Percentiles rank a stretch among this genome's conserved stretches.
phyloP scores from a whole-genome alignment of 2,329 filamentous ascomycete species.

The Aureobasidium sp. region DNA sequence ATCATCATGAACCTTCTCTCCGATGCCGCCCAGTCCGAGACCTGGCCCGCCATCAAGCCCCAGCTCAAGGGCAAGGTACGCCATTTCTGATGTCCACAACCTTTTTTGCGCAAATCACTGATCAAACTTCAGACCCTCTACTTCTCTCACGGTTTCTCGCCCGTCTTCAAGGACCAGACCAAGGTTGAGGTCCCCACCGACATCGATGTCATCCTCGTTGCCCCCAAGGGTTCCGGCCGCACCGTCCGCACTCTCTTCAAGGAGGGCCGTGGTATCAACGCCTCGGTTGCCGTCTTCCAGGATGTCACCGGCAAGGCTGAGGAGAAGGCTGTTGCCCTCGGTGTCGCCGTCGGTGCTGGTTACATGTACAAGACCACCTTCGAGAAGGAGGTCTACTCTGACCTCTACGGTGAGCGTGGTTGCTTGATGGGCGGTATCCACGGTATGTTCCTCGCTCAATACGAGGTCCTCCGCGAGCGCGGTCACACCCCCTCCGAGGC shows the following conservation, averaged over 20 bases:
- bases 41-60: constrained; percentile 97
- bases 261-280: constrained; percentile 99
- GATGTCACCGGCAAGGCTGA: constrained; percentile 96
- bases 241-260: constrained; percentile 98
- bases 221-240: constrained; percentile 97
- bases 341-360: constrained; percentile 92
- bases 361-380: constrained; percentile 99
- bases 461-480: constrained; percentile 98
- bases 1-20: constrained; percentile 99
- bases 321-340: constrained; percentile 94
- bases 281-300: constrained; percentile 95
- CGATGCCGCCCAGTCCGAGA: constrained; percentile 97
- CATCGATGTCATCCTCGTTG: constrained; percentile 98
- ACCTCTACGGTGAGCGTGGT: constrained; percentile 98
- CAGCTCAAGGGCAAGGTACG: constrained; percentile 94
- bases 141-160: constrained; percentile 99
- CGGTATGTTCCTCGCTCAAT: constrained; percentile 99
- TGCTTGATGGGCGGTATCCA: constrained; percentile 99
- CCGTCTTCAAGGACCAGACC: constrained; percentile 99
- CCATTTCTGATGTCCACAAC: not conserved
- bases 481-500: constrained; percentile 97
- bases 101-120: constrained; percentile 12
- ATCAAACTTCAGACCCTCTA: constrained; percentile 70
- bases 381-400: constrained; percentile 99
- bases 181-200: constrained; percentile 94